Evolutionary conservation across 176 grass and related monocot species (phyloP).

Genomic region (Puya raimondii): DNA sequence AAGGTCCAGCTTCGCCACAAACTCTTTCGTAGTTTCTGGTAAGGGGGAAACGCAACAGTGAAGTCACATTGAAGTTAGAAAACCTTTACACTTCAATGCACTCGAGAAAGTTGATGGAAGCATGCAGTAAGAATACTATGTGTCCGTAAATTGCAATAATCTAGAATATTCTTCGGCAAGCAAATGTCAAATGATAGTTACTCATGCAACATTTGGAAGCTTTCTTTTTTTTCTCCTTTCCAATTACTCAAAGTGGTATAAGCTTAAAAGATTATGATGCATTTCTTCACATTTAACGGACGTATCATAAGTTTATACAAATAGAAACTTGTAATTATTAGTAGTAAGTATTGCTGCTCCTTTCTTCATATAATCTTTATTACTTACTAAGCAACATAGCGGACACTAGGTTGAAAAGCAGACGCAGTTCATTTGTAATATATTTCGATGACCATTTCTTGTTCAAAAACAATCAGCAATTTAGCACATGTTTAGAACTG

Average conservation of each 20-base stretch:
- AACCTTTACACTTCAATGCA: not conserved
- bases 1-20: constrained; percentile 72
- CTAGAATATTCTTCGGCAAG: not conserved
- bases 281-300: not conserved
- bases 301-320: not conserved
- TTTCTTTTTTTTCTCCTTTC: no score
- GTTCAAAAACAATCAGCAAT: not conserved
- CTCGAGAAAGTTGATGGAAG: not conserved
- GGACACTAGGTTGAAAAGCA: not conserved
- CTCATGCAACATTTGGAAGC: not conserved
- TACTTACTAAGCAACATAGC: not conserved
- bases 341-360: not conserved
- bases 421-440: not conserved
- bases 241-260: no score
- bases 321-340: not conserved
- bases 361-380: not conserved
- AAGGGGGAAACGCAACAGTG: not conserved
- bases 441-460: not conserved
- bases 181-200: not conserved
- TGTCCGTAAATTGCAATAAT: not conserved
- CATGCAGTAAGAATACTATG: not conserved
- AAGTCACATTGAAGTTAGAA: not conserved
- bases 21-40: constrained; percentile 95
- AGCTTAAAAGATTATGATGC: no score
- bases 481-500: not conserved